Evolutionary conservation across 208 protist genomes (phyloP).

Genomic region (Trypanosoma congolense): DNA sequence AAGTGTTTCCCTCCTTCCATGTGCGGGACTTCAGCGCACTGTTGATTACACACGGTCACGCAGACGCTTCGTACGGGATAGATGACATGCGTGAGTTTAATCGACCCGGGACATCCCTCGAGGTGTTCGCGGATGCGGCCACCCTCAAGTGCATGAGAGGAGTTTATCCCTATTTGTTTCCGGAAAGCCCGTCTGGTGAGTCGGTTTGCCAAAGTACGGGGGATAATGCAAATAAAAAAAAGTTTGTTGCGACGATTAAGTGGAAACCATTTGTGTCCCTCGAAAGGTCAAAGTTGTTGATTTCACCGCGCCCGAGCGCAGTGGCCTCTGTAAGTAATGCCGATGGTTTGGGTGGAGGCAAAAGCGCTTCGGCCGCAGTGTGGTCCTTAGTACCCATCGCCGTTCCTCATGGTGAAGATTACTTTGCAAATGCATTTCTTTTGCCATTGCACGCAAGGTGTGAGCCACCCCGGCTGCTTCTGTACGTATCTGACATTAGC

Average conservation of each 20-base stretch:
- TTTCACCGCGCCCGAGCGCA: not conserved
- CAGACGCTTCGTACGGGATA: constrained; percentile 61
- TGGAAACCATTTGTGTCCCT: constrained; percentile 12
- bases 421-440: constrained; percentile 47
- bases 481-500: constrained; percentile 62
- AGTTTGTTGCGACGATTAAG: constrained; percentile 10
- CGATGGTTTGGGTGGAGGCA: not conserved
- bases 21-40: constrained; percentile 52
- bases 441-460: constrained; percentile 26
- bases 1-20: constrained; percentile 30
- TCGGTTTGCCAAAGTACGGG: not conserved
- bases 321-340: not conserved
- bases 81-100: constrained; percentile 76
- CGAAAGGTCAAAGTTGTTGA: constrained; percentile 1
- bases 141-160: constrained; percentile 30
- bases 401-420: constrained; percentile 44
- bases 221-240: constrained; percentile 3
- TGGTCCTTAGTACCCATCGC: constrained; percentile 40
- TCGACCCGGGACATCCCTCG: constrained; percentile 21
- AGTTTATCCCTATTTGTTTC: constrained; percentile 47
- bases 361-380: not conserved
- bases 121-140: constrained; percentile 32
- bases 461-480: constrained; percentile 20
- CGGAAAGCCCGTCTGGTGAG: constrained; percentile 8
- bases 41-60: constrained; percentile 74